Conservation (phyloP, 192 early-diverging fungal species). For the Coemansia sp. region DNA sequence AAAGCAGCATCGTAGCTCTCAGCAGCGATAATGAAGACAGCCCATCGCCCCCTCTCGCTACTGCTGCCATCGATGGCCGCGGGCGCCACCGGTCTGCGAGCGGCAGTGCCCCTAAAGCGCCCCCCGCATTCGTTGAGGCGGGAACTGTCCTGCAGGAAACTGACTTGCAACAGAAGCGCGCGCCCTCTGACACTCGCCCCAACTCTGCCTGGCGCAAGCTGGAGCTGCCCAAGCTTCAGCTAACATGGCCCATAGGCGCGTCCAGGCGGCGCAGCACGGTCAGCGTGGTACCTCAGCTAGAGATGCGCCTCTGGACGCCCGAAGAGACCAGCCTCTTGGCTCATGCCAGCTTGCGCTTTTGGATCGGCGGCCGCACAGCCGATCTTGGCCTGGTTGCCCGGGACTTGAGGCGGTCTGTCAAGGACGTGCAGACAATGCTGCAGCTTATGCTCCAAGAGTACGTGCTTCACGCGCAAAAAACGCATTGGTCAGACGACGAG, state of each 20-base stretch:
- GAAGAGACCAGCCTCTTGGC: slow-evolving; percentile 23
- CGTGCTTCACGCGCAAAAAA: slow-evolving; percentile 21
- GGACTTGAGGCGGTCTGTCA: slow-evolving; percentile 10
- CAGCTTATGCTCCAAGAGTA: slow-evolving; percentile 46
- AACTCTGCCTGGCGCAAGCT: background rate
- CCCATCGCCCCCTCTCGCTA: background rate
- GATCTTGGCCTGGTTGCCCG: slow-evolving; percentile 15
- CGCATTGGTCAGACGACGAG: slow-evolving; percentile 21
- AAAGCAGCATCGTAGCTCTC: background rate
- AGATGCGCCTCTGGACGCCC: slow-evolving; percentile 16
- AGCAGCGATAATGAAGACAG: background rate
- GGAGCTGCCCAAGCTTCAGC: background rate
- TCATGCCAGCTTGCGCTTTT: slow-evolving; percentile 17
- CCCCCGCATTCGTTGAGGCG: background rate
- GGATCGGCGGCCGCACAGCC: slow-evolving; percentile 21
- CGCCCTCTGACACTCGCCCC: background rate
- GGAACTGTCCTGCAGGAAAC: background rate
- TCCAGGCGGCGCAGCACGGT: slow-evolving; percentile 2
- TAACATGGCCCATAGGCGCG: background rate
- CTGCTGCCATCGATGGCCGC: background rate
- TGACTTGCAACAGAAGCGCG: background rate
- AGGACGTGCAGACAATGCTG: slow-evolving; percentile 31
- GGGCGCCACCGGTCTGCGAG: background rate
- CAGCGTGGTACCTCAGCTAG: background rate
- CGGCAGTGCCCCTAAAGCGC: background rate